These are phyloP conservation scores for Neoboletus brunneissimus DNA, from an alignment of 768 basidiomycete genomes.

Conservation along the genomic window DNA sequence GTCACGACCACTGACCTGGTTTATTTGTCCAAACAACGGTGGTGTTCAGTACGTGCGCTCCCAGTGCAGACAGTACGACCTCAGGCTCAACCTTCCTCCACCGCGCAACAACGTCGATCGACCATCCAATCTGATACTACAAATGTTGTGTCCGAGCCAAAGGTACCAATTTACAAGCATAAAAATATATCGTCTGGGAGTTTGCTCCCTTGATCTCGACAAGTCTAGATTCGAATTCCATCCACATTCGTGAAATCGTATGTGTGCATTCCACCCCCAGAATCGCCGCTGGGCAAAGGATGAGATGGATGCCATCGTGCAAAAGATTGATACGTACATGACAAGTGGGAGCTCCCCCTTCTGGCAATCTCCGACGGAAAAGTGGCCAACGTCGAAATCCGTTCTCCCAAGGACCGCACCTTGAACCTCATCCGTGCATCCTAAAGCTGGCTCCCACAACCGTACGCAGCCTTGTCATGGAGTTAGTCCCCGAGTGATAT, in stretches of 20 bases:
- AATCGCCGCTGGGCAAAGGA: constrained; percentile 42
- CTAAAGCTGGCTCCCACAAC: constrained; percentile 58
- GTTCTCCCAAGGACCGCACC: constrained; percentile 51
- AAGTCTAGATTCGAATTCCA: constrained; percentile 17
- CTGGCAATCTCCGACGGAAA: constrained; percentile 55
- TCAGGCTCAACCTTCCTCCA: not conserved
- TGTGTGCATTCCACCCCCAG: constrained; percentile 46
- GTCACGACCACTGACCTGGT: constrained; percentile 13
- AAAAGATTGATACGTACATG: constrained; percentile 45
- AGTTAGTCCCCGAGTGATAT: constrained; percentile 1
- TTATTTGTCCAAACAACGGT: constrained; percentile 34
- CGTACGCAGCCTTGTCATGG: constrained; percentile 58
- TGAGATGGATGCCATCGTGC: constrained; percentile 20
- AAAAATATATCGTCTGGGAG: not conserved
- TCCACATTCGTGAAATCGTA: constrained; percentile 35
- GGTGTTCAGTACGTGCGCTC: not conserved
- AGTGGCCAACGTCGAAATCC: constrained; percentile 55
- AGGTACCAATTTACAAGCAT: constrained; percentile 9
- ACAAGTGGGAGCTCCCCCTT: constrained; percentile 54
- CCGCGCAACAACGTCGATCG: not conserved
- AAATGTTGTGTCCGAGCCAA: not conserved
- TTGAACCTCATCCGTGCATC: constrained; percentile 38
- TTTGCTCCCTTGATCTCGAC: not conserved
- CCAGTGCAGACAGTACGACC: not conserved
- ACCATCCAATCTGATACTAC: not conserved